Base-by-base conservation (phyloP, 2,329 filamentous ascomycete genomes). In the Aquanectria penicillioides region DNA sequence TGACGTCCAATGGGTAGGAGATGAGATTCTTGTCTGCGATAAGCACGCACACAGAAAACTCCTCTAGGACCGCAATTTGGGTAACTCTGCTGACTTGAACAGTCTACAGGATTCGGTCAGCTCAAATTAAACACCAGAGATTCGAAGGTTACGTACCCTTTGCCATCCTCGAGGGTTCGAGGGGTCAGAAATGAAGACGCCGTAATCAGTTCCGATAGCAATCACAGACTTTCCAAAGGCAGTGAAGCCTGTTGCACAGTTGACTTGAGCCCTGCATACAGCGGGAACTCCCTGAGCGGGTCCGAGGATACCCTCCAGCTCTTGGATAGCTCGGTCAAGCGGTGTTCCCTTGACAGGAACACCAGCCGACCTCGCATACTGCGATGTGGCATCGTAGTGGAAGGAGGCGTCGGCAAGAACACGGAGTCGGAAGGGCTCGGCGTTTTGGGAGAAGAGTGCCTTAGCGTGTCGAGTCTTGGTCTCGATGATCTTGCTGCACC, bases 371-470 rank as follows among this genome's bases (percentile, higher is more conserved):
- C 85, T 89, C 11, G 87, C 83, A 33, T 86, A 80, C 41, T 82
- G 79, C 3, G 86, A 83, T 53, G 84, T 73, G 4, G 81, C 78
- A 65, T 96, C 92, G 69, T 93, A 94, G 10, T 90, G 89, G 74
- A 99, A 99, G 0, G 94, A 92, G 37, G 91, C 90, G 73, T 99
- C 95, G 0, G 95, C 94, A 73, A 99, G 89, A 8, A 99, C 93
- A 18, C 93, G 89, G 7, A 99, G 80, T 47, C 92, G 86, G 84
- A 99, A 99, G 0, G 95, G 95, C 74, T 99, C 95, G 0, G 95
- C 94, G 72, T 98, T 97, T 71, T 99, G 95, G 4, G 91, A 88
- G 75, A 92, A 91, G 5, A 98, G 81, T 3, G 94, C 92, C 48
- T 93, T 90, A 18, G 95, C 95, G 73, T 99, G 94, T 58, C 90